Evolutionary conservation across 805 yeast genomes (phyloP), one percentile per base, ranked within the genome.

Genomic region (Tetrapisispora fleetii): DNA sequence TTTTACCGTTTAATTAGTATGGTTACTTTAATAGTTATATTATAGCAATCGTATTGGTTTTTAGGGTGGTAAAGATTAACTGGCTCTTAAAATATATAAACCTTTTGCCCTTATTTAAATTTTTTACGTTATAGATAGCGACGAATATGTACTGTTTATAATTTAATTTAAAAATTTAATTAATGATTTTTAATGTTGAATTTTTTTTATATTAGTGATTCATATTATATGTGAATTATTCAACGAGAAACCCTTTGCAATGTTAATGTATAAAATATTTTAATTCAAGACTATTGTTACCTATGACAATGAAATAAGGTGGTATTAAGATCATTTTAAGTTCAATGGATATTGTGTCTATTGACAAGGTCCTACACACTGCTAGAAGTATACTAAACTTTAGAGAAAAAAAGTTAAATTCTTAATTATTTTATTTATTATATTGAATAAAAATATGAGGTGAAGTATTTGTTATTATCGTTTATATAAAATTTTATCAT

Each of bases 121-220:
- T 37, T 43, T 43, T 43, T 43, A 43, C 17, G 46, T 43, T 43
- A 43, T 43, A 37, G 39, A 37, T 37, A 27, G 37, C 37, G 28
- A 30, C 17, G 10, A 40, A 4, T 41, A 41, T 9, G 43, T 41
- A 41, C 37, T 41, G 44, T 41, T 41, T 41, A 41, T 41, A 41
- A 41, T 41, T 41, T 41, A 41, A 41, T 41, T 19, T 22, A 41
- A 41, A 40, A 41, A 30, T 41, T 41, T 28, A 41, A 41, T 41
- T 41, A 41, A 41, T 41, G 44, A 41, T 28, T 18, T 36, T 36
- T n/a, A 36, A 36, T 13, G 10, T 32, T 13, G 4, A 11, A 6
- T 32, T 32, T 32, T 32, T 11, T 8, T 28, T 11, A 38, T 24
- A 9, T 24, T 18, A 37, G 17, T 18, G 10, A 21, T 38, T 36